These are phyloP conservation scores for Rossbeevera mucosa DNA, from an alignment of 768 basidiomycete genomes.

Conservation along the genomic window DNA sequence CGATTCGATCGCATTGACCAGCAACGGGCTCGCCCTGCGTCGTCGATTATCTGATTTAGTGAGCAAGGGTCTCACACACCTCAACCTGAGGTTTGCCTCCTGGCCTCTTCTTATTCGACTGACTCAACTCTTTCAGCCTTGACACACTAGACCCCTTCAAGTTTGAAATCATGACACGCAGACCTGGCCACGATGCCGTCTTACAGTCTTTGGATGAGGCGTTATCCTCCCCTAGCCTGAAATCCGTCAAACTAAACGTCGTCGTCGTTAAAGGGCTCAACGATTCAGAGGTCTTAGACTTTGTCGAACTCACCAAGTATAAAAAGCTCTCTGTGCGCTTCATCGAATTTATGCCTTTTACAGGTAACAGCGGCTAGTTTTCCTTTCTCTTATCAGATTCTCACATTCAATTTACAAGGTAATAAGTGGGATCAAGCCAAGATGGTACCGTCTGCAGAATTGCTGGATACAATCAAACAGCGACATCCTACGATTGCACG, in stretches of 20 bases:
- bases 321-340: constrained; percentile 69
- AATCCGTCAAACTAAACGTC: constrained; percentile 75
- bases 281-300: constrained; percentile 73
- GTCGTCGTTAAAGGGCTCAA: constrained; percentile 81
- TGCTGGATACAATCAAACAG: constrained; percentile 48
- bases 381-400: constrained; percentile 2
- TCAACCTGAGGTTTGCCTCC: constrained; percentile 56
- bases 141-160: constrained; percentile 85
- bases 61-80: constrained; percentile 68
- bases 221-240: constrained; percentile 44
- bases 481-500: constrained; percentile 51
- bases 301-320: constrained; percentile 70
- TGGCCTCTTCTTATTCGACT: constrained; percentile 1
- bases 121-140: constrained; percentile 43
- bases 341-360: constrained; percentile 95
- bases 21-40: constrained; percentile 74
- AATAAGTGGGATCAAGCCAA: constrained; percentile 83
- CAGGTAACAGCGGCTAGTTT: constrained; percentile 43
- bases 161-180: constrained; percentile 82
- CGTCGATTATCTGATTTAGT: constrained; percentile 67
- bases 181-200: constrained; percentile 73
- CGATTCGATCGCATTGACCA: constrained; percentile 79
- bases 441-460: constrained; percentile 71
- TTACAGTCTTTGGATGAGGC: constrained; percentile 63
- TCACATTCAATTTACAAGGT: constrained; percentile 38